A percentile compares a stretch with the other conserved stretches of the same genome.
phyloP scores from a whole-genome alignment of 2,329 filamentous ascomycete genomes.

The Lasiodiplodia citricola region DNA sequence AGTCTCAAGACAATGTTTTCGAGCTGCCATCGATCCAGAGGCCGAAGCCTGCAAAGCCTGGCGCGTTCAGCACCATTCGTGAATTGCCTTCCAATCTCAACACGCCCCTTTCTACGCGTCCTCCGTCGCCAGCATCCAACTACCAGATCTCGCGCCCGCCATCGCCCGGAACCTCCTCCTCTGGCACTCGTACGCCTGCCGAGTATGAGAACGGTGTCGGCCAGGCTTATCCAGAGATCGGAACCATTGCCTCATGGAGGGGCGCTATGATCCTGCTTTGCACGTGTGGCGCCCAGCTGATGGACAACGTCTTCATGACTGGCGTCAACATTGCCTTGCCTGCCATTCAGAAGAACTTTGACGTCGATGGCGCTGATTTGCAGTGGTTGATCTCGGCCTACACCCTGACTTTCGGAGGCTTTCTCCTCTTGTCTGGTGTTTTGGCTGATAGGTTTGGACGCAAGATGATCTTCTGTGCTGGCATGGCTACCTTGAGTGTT shows the following conservation, averaged over 20 bases:
- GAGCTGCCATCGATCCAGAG: slow-evolving; percentile 23
- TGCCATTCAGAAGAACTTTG: slow-evolving; percentile 27
- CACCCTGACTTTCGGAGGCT: slow-evolving; percentile 36
- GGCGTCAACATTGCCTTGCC: slow-evolving; percentile 28
- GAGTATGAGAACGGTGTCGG: slow-evolving; percentile 20
- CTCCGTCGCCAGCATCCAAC: slow-evolving; percentile 19
- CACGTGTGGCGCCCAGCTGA: slow-evolving; percentile 50
- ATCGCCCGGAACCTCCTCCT: slow-evolving; percentile 12
- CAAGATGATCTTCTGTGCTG: slow-evolving; percentile 47
- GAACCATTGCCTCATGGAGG: slow-evolving; percentile 45
- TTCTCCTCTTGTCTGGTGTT: slow-evolving; percentile 32
- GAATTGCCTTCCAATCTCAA: slow-evolving; percentile 25
- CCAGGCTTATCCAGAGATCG: slow-evolving; percentile 38
- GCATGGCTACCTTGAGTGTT: slow-evolving; percentile 36
- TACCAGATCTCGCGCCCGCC: slow-evolving; percentile 12
- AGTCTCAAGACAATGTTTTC: slow-evolving; percentile 14
- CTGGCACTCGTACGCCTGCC: slow-evolving; percentile 6
- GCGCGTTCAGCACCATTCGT: slow-evolving; percentile 24
- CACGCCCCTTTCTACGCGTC: slow-evolving; percentile 22
- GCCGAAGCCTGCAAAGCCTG: slow-evolving; percentile 24
- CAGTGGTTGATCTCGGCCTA: slow-evolving; percentile 30
- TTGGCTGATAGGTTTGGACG: slow-evolving; percentile 45
- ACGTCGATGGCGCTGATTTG: slow-evolving; percentile 21
- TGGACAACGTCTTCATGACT: slow-evolving; percentile 50
- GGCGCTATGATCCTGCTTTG: slow-evolving; percentile 47